Base-by-base conservation (phyloP, 1,284 basidiomycete species). In the Ustilago trichophora region DNA sequence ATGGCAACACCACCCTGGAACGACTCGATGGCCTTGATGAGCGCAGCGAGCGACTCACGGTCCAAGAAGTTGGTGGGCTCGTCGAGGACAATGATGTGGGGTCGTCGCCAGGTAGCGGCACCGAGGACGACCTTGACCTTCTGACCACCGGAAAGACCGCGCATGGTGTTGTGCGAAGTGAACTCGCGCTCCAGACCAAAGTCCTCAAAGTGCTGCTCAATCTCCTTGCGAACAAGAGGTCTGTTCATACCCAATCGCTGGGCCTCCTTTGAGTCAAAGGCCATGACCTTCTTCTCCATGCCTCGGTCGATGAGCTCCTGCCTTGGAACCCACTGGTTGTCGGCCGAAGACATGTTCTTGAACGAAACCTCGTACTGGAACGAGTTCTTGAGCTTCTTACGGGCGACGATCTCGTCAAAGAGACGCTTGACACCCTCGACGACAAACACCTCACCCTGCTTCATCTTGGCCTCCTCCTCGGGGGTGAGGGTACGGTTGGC, bases 1-100 rank as follows among this genome's bases (percentile, higher is more conserved):
- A 81, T 76, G 21, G 69, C 71, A 21, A 81, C 78, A 75, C 79
- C 79, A 36, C 79, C 79, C 70, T 81, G 69, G 71, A 73, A 81
- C 15, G 52, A 65, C 71, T 81, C 76, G 62, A 81, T 76, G 41
- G 79, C 76, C 50, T 74, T 63, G 65, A 81, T 81, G 57, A 81
- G 73, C 11, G 79, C 79, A 22, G 79, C 79, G 35, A 81, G 78
- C 52, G 79, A 81, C 70, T 81, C 79, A 42, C 79, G 78, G 73
- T 81, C 79, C 70, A 81, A 70, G 78, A 80, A 81, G 73, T 81
- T 81, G 62, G 77, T 78, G 43, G 78, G 77, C 71, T 80, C 79
- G 65, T 81, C 79, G 31, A 81, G 73, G 25, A 80, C 60, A 66
- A 81, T 77, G 56, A 81, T 74, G 79, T 81, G 79, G 35, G 79